These are phyloP conservation scores for Tuber microsphaerosporum DNA, from an alignment of 495 filamentous ascomycete genomes.

Conservation along the genomic window DNA sequence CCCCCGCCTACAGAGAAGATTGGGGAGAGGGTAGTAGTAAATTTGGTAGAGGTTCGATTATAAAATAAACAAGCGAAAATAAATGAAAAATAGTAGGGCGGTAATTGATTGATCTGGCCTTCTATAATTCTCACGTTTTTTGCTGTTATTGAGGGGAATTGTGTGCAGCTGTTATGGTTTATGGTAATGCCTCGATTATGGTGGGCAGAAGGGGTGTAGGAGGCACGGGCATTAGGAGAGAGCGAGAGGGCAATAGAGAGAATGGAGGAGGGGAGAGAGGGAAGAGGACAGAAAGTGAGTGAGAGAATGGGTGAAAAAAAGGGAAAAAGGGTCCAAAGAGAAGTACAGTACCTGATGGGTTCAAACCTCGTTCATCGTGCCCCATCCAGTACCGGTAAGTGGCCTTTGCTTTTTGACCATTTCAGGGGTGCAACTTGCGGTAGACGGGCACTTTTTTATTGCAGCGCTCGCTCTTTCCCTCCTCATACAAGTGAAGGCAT, in stretches of 20 bases:
- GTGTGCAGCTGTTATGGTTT: background rate
- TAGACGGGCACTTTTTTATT: background rate
- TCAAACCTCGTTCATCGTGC: background rate
- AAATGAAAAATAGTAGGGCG: background rate
- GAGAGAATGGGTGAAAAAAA: background rate
- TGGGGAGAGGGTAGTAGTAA: background rate
- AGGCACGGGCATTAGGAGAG: background rate
- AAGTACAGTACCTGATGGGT: background rate
- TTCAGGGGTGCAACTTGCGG: background rate
- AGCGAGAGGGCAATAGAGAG: background rate
- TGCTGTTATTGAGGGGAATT: background rate
- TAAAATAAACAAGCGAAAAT: background rate
- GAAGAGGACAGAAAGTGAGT: background rate
- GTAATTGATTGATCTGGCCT: background rate
- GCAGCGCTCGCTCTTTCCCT: background rate
- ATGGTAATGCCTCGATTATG: background rate
- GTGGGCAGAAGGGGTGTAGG: background rate
- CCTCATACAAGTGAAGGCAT: background rate
- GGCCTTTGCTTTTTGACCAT: background rate
- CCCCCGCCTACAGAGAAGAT: background rate
- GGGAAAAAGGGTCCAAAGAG: background rate
- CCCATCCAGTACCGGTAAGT: background rate
- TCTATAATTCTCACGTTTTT: background rate
- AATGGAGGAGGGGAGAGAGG: background rate
- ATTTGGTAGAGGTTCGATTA: background rate